Conservation (phyloP, 352 stramenopile species). For the Globisporangium nodosum region DNA sequence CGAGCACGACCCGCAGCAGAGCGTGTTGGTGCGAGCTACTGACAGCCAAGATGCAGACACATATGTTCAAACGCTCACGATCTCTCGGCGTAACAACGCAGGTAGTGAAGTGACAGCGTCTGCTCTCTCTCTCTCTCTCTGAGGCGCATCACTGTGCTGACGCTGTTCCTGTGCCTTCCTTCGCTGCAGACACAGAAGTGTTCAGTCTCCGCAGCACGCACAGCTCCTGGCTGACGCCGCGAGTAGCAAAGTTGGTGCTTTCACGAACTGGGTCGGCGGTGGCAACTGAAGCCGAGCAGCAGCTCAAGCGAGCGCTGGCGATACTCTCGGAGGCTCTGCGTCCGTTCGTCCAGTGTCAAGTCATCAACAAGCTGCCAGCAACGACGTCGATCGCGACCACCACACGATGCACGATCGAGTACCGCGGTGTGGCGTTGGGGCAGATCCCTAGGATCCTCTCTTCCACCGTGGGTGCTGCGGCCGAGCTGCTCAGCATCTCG, state of each 20-base stretch:
- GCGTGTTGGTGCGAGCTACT: neutral
- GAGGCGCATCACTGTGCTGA: neutral
- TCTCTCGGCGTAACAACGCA: neutral
- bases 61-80: conserved; percentile 12
- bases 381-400: neutral
- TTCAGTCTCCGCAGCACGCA: conserved; percentile 8
- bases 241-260: conserved; percentile 3
- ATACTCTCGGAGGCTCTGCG: neutral
- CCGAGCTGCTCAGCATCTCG: neutral
- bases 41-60: neutral
- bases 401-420: conserved; percentile 6
- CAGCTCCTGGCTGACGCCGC: conserved; percentile 3
- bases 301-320: conserved; percentile 4
- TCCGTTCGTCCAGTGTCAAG: neutral
- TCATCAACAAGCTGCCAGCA: neutral
- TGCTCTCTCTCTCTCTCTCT: neutral
- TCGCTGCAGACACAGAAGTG: neutral
- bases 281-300: neutral
- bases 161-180: neutral
- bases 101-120: neutral
- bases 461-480: neutral
- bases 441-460: conserved; percentile 2
- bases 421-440: neutral
- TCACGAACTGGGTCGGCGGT: neutral
- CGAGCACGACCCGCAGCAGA: conserved; percentile 3